A percentile compares a stretch with the other conserved stretches of the same genome.
Conservation (phyloP, 2,329 filamentous ascomycete genomes). For the Fusarium tricinctum region DNA sequence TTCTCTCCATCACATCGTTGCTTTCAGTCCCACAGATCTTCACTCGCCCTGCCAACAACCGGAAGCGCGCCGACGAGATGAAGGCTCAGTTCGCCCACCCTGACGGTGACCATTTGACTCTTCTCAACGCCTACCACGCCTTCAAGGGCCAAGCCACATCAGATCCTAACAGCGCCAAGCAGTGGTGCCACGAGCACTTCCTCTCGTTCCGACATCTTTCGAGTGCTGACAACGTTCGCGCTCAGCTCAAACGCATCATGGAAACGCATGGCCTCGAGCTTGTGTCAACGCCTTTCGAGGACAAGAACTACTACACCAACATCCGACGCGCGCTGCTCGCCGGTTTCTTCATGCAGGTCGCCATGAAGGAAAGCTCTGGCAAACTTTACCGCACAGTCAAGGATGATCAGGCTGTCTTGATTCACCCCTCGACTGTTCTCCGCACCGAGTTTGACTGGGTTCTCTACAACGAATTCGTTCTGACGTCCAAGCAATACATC, state of each 20-base stretch:
- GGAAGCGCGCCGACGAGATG: conserved; percentile 97
- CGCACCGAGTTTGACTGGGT: conserved; percentile 95
- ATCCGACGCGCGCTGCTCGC: conserved; percentile 92
- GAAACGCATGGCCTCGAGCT: conserved; percentile 90
- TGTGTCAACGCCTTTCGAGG: conserved; percentile 88
- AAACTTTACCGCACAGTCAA: conserved; percentile 97
- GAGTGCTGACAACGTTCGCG: conserved; percentile 93
- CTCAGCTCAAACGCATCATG: conserved; percentile 96
- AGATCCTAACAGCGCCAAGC: conserved; percentile 78
- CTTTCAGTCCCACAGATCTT: conserved; percentile 96
- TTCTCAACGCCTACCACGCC: conserved; percentile 97
- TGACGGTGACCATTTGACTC: conserved; percentile 94
- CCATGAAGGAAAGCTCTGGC: conserved; percentile 88
- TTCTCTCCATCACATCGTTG: conserved; percentile 92
- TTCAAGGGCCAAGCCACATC: conserved; percentile 80
- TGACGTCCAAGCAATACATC: conserved; percentile 98
- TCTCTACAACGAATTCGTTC: conserved; percentile 97
- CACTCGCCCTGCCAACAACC: conserved; percentile 84
- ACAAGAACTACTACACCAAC: conserved; percentile 98
- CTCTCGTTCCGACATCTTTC: conserved; percentile 88
- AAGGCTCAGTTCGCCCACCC: conserved; percentile 92
- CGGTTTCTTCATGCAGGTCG: conserved; percentile 99
- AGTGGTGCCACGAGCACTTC: conserved; percentile 98
- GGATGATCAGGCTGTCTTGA: conserved; percentile 92
- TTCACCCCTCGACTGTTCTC: conserved; percentile 94